Evolutionary conservation across 345 rosid species (phyloP).

Genomic region (Euphorbia tirucalli): DNA sequence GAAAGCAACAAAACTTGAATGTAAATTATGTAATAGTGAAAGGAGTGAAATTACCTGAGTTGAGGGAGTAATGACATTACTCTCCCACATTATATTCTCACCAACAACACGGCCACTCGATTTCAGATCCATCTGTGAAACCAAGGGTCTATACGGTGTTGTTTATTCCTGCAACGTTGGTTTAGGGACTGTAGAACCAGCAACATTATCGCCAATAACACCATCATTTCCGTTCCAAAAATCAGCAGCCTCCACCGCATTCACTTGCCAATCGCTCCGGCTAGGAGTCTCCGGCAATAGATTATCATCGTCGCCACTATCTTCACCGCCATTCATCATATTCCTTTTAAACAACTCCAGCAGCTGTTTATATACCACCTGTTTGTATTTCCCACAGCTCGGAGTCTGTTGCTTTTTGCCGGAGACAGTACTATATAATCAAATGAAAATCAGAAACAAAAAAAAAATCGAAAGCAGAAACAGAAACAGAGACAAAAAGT

Average conservation of each 20-base stretch:
- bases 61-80: slow-evolving; percentile 33
- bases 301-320: slow-evolving; percentile 23
- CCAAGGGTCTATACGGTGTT: slow-evolving; percentile 38
- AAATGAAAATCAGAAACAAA: too few species aligned
- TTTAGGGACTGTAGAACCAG: background rate
- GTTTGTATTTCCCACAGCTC: slow-evolving; percentile 52
- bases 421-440: slow-evolving; percentile 9
- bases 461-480: too few species aligned
- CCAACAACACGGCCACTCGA: slow-evolving; percentile 19
- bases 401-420: slow-evolving; percentile 31
- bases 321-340: slow-evolving; percentile 23
- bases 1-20: too few species aligned
- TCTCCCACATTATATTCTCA: slow-evolving; percentile 35
- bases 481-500: too few species aligned
- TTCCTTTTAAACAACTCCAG: slow-evolving; percentile 50
- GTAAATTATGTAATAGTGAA: too few species aligned
- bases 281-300: too few species aligned
- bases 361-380: slow-evolving; percentile 59
- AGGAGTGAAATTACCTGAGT: too few species aligned
- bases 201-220: background rate
- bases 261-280: too few species aligned
- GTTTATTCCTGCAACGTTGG: slow-evolving; percentile 21
- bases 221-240: slow-evolving; percentile 19
- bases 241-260: slow-evolving; percentile 13
- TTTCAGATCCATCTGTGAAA: slow-evolving; percentile 28